Evolutionary conservation across 2,329 filamentous ascomycete genomes (phyloP), one percentile per base, ranked within the genome.

Genomic region (Pestalotiopsis sp.): DNA sequence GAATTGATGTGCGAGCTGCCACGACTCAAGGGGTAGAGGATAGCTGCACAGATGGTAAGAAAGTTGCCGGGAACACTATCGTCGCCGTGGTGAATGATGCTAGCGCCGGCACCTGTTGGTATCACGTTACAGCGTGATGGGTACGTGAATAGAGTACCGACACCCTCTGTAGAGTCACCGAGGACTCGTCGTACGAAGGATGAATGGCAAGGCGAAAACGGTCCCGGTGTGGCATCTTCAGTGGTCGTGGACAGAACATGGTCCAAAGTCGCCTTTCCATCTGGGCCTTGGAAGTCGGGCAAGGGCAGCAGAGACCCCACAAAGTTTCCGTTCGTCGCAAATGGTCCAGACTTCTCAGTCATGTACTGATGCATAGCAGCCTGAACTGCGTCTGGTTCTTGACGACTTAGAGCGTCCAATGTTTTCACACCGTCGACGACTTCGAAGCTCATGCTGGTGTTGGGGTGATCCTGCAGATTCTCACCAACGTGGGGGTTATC

Each of bases 1-100:
- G 61, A 57, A 3, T 68, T 75, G 65, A 87, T 81, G 69, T 88
- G 86, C 13, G 87, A 77, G 2, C 79, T 82, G 0, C 86, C 86
- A 3, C 80, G 76, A 0, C 83, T 83, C 39, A 85, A 85, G 0
- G 86, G 85, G 73, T 87, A 86, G 69, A 87, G 85, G 1, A 87
- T 74, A 69, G 86, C 83, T 69, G 83, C 82, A 0, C 86, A 70
- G 78, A 87, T 81, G 3, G 82, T 85, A 11, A 78, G 83, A 69
- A 86, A 86, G 67, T 80, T 81, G 68, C 83, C 85, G 76, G 71
- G 75, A 65, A 82, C 76, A 67, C 78, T 85, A 79, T 81, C 85
- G 68, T 85, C 84, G 5, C 83, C 83, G 1, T 83, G 75, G 57
- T 85, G 82, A 38, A 87, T 85, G 39, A 86, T 81, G 86, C 70